Evolutionary conservation across 2,329 filamentous ascomycete species (phyloP).

Genomic region (Colletotrichum horii): DNA sequence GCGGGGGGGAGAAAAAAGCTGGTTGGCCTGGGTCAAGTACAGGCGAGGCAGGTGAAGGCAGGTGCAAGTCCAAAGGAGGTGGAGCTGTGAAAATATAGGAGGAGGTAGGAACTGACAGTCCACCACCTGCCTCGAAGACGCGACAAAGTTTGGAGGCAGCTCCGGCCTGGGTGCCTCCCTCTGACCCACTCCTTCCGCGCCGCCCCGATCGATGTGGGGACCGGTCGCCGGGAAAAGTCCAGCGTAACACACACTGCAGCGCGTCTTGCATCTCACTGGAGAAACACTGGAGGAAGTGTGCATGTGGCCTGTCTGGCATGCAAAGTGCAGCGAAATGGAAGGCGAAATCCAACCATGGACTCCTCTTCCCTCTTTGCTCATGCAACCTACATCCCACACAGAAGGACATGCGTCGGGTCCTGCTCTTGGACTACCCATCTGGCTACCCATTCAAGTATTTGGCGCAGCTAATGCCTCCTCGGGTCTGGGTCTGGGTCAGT

Average conservation of each 20-base stretch:
- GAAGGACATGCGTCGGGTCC: neutral
- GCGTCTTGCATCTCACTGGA: neutral
- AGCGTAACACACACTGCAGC: neutral
- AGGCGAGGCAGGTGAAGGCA: neutral
- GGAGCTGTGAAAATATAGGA: neutral
- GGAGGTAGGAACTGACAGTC: neutral
- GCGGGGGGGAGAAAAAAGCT: too few relatives aligned
- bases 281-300: neutral
- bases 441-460: neutral
- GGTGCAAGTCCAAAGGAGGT: neutral
- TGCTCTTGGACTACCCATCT: neutral
- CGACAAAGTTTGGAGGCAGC: neutral
- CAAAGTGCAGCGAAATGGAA: neutral
- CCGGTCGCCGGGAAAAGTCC: neutral
- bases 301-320: neutral
- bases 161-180: neutral
- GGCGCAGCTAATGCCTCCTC: neutral
- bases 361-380: neutral
- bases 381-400: neutral
- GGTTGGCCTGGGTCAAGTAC: neutral
- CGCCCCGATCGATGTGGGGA: neutral
- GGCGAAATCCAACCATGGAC: neutral
- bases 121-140: neutral
- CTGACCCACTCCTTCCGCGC: neutral
- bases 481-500: neutral